Percentiles rank a stretch among this genome's conserved stretches.
Conservation (phyloP, 257 asterid species). For the Jaltomata sinuosa region DNA sequence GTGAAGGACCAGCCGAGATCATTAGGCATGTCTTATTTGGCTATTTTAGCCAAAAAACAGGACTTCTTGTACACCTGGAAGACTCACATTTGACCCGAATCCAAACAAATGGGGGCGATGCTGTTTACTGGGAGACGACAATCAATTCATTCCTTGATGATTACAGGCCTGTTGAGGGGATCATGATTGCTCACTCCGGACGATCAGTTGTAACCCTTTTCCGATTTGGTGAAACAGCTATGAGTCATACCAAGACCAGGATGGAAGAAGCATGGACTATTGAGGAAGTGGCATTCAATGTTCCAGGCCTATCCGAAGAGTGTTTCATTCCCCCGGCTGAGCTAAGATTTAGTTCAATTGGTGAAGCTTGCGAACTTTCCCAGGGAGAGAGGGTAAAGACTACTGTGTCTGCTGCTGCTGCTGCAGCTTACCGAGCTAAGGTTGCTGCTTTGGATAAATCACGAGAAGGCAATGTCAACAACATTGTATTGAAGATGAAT, state of each 20-base stretch:
- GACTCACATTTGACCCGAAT: slow-evolving; percentile 74
- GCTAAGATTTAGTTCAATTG: slow-evolving; percentile 33
- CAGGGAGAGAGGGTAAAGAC: slow-evolving; percentile 37
- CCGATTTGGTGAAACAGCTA: slow-evolving; percentile 69
- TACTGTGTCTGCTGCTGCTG: slow-evolving; percentile 28
- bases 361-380: slow-evolving; percentile 45
- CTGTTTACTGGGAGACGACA: slow-evolving; percentile 68
- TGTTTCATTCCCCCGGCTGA: slow-evolving; percentile 75
- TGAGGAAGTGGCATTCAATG: slow-evolving; percentile 66
- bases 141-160: slow-evolving; percentile 61
- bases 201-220: slow-evolving; percentile 61
- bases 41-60: slow-evolving; percentile 75
- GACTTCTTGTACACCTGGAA: slow-evolving; percentile 71
- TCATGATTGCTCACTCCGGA: slow-evolving; percentile 75
- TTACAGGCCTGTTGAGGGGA: slow-evolving; percentile 64
- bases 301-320: slow-evolving; percentile 55
- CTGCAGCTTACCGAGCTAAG: slow-evolving; percentile 42
- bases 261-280: slow-evolving; percentile 75
- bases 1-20: slow-evolving; percentile 77
- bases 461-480: slow-evolving; percentile 14
- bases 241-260: slow-evolving; percentile 70
- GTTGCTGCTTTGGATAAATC: slow-evolving; percentile 37
- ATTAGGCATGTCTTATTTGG: slow-evolving; percentile 63
- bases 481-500: slow-evolving; percentile 35
- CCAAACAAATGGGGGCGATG: slow-evolving; percentile 55